Conservation (phyloP, 805 yeast genomes). For the Hanseniaspora pseudoguilliermondii region DNA sequence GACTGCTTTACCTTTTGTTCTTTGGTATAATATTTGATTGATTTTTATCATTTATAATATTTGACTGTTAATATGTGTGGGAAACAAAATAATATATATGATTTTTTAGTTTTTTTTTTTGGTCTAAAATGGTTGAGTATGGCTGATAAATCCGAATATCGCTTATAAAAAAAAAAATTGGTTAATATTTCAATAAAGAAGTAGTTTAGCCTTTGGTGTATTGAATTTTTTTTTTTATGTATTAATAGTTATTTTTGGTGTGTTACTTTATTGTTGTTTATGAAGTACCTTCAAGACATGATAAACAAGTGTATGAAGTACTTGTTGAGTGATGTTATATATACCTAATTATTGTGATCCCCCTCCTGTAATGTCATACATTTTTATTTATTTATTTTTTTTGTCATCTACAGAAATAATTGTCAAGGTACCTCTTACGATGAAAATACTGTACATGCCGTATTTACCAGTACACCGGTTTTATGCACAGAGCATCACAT, state of each 20-base stretch:
- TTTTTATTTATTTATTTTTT: not conserved
- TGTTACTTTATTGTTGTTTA: too few species aligned
- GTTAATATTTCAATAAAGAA: too few species aligned
- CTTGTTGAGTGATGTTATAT: too few species aligned
- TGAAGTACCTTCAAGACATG: too few species aligned
- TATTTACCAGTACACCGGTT: too few species aligned
- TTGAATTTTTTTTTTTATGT: not conserved
- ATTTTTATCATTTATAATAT: not conserved
- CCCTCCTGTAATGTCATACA: not conserved
- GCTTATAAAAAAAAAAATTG: not conserved
- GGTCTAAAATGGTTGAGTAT: not conserved
- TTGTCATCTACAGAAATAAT: too few species aligned
- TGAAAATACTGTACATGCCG: too few species aligned
- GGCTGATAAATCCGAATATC: constrained; percentile 3
- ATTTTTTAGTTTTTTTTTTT: not conserved
- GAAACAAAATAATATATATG: not conserved
- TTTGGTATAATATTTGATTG: not conserved
- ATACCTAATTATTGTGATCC: not conserved
- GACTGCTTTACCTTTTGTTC: not conserved
- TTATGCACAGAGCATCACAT: too few species aligned
- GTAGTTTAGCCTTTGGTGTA: not conserved
- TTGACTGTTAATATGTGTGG: not conserved
- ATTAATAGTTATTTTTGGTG: not conserved
- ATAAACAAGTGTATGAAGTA: too few species aligned
- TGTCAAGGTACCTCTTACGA: not conserved